Evolutionary conservation across 75 land plant genomes (phyloP).

Genomic region (Pinus tabuliformis): DNA sequence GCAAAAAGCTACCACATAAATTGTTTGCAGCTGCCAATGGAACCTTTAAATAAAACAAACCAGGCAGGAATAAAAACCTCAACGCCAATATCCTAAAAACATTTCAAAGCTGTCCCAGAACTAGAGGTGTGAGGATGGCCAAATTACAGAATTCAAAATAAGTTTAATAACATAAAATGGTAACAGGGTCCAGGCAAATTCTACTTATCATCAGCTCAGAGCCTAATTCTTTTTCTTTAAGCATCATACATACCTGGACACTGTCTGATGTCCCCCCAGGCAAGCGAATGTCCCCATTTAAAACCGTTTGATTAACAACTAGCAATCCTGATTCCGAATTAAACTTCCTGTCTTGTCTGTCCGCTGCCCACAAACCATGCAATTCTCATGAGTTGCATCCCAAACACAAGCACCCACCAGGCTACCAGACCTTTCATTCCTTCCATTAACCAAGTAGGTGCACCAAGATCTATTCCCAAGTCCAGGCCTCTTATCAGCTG

Average conservation of each 20-base stretch:
- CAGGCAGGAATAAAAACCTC: not conserved
- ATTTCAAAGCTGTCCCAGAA: not conserved
- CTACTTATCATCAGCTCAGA: not conserved
- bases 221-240: not conserved
- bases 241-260: not conserved
- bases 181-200: not conserved
- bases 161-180: not conserved
- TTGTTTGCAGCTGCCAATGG: too few species aligned
- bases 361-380: constrained; percentile 71
- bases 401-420: constrained; percentile 73
- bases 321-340: not conserved
- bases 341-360: not conserved
- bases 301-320: too few species aligned
- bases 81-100: not conserved
- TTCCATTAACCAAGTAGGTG: constrained; percentile 59
- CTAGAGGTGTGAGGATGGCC: not conserved
- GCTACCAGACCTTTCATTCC: constrained; percentile 47
- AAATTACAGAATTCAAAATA: constrained; percentile 1
- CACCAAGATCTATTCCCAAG: constrained; percentile 46
- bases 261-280: not conserved
- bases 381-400: constrained; percentile 76
- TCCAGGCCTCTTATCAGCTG: constrained; percentile 70
- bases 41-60: not conserved
- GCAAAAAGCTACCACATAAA: too few species aligned
- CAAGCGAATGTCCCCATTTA: not conserved